Conservation (phyloP, 139 green algal genomes). For the Chlamydomonas eustigma region DNA sequence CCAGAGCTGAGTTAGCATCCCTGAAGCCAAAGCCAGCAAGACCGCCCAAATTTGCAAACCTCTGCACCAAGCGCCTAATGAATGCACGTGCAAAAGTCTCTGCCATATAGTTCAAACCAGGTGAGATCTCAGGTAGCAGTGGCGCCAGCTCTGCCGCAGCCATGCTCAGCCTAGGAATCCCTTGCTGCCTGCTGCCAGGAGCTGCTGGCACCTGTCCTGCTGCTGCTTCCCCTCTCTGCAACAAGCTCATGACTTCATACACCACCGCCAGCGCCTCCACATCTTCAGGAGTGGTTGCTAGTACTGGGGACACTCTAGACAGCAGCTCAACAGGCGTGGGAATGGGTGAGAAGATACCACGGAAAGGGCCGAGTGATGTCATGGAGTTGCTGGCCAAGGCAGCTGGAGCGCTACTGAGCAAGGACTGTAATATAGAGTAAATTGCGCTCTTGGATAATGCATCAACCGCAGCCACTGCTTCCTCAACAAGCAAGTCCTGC, state of each 20-base stretch:
- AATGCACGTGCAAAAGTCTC: conserved; percentile 5
- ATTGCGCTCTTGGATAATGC: conserved; percentile 49
- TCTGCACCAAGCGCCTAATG: not conserved
- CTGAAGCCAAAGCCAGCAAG: too few relatives aligned
- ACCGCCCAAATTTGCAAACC: not conserved
- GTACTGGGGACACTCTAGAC: conserved; percentile 27
- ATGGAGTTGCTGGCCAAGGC: not conserved
- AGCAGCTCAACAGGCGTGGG: conserved; percentile 36
- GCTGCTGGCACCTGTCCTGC: too few relatives aligned
- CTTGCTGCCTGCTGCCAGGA: not conserved
- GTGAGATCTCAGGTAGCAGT: not conserved
- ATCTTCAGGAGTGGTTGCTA: conserved; percentile 54
- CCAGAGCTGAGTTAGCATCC: too few relatives aligned
- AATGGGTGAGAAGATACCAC: conserved; percentile 41
- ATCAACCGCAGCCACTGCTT: conserved; percentile 67
- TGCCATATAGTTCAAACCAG: not conserved
- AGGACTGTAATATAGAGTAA: conserved; percentile 17
- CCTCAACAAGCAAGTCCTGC: conserved; percentile 70
- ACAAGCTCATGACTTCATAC: not conserved
- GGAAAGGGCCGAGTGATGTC: conserved; percentile 42
- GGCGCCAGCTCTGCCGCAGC: conserved; percentile 6
- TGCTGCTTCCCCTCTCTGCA: not conserved
- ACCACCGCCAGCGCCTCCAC: conserved; percentile 43
- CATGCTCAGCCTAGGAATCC: not conserved
- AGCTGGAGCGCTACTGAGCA: conserved; percentile 16